These are phyloP conservation scores for Piloderma croceum DNA, from an alignment of 768 basidiomycete genomes.

Conservation along the genomic window DNA sequence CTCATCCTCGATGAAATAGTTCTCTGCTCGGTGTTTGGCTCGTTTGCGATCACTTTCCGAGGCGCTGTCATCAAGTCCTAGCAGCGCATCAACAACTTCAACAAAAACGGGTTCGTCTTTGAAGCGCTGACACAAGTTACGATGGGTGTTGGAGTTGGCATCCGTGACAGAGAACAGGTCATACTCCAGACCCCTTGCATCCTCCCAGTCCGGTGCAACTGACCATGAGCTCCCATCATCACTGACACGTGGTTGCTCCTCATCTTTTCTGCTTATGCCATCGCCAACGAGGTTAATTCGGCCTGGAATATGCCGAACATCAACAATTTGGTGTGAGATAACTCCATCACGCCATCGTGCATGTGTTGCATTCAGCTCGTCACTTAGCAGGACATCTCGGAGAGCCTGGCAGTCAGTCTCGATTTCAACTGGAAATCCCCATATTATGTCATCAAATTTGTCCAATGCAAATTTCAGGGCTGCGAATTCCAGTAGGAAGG, in stretches of 20 bases:
- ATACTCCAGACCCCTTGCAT: constrained; percentile 9
- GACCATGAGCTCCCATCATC: constrained; percentile 19
- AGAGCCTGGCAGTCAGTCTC: too few relatives aligned
- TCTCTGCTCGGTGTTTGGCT: constrained; percentile 12
- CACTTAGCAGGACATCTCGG: constrained; percentile 19
- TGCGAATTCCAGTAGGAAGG: constrained; percentile 30
- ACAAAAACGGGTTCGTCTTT: constrained; percentile 15
- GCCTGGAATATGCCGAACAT: constrained; percentile 19
- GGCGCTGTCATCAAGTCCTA: constrained; percentile 9
- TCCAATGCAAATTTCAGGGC: too few relatives aligned
- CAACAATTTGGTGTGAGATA: constrained; percentile 15
- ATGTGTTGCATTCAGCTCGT: constrained; percentile 18
- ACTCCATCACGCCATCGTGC: constrained; percentile 25
- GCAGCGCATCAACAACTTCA: constrained; percentile 13
- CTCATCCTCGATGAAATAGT: constrained; percentile 17
- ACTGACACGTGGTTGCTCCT: background rate
- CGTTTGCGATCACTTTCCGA: constrained; percentile 5
- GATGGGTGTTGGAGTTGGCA: too few relatives aligned
- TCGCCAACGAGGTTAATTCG: constrained; percentile 18
- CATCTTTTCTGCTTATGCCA: constrained; percentile 17
- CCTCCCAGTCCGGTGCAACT: constrained; percentile 23
- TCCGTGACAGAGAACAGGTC: too few relatives aligned
- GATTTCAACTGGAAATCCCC: too few relatives aligned
- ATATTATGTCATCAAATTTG: too few relatives aligned
- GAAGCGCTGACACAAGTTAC: too few relatives aligned